A percentile compares a stretch with the other conserved stretches of the same genome.
phyloP scores from a whole-genome alignment of 495 filamentous ascomycete species.

The Neurospora tetraspora region DNA sequence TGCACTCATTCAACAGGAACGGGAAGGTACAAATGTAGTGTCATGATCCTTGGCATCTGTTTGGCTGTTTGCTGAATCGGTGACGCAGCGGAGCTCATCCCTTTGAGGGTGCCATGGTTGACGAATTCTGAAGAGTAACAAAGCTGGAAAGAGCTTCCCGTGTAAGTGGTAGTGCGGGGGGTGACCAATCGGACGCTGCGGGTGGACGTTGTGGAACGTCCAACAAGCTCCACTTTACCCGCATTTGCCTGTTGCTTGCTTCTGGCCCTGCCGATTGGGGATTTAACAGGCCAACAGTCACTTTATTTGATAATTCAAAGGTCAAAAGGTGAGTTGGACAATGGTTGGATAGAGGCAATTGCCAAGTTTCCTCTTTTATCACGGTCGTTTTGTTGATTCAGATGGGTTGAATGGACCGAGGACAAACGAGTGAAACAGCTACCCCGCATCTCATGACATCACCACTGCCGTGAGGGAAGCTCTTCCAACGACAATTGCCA shows the following conservation, averaged over 20 bases:
- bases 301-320: background rate
- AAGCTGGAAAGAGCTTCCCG: background rate
- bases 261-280: background rate
- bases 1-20: background rate
- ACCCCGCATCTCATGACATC: background rate
- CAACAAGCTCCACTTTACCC: background rate
- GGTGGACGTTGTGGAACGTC: background rate
- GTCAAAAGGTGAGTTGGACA: background rate
- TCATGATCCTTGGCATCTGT: background rate
- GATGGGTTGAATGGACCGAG: background rate
- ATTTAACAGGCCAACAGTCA: background rate
- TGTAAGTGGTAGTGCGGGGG: background rate
- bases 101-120: background rate
- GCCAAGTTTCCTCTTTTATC: background rate
- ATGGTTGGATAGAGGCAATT: background rate
- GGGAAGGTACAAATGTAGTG: background rate
- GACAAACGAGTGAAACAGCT: background rate
- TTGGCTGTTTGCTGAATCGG: background rate
- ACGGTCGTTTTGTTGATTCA: background rate
- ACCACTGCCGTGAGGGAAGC: background rate
- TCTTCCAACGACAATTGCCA: background rate
- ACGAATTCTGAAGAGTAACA: background rate
- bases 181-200: background rate
- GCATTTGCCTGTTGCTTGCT: background rate
- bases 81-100: background rate